Percentiles rank a stretch among this genome's conserved stretches.
Evolutionary conservation across 352 stramenopile species (phyloP).

Genomic region (Globisporangium cederbergense): DNA sequence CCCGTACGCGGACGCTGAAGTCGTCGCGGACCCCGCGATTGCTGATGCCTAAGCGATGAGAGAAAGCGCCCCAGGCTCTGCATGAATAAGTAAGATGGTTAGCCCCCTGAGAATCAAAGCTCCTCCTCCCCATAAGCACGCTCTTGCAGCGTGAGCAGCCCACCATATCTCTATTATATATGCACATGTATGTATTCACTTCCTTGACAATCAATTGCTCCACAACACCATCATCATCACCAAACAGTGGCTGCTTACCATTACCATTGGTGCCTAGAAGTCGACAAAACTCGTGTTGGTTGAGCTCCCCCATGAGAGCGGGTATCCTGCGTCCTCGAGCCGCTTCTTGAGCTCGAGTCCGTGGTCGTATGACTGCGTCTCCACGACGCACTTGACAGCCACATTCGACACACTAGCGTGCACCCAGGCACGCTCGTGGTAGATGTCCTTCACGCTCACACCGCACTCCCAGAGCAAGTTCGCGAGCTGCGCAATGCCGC

Average conservation of each 20-base stretch:
- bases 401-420: slow-evolving; percentile 94
- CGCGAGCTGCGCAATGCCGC: slow-evolving; percentile 92
- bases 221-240: no score
- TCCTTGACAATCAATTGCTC: background rate
- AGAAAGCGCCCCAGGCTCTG: background rate
- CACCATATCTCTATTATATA: slow-evolving; percentile 4
- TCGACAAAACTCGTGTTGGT: slow-evolving; percentile 26
- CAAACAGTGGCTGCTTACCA: background rate
- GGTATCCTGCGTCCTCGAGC: slow-evolving; percentile 85
- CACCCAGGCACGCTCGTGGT: slow-evolving; percentile 96
- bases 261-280: slow-evolving; percentile 7
- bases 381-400: slow-evolving; percentile 94
- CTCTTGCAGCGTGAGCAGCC: background rate
- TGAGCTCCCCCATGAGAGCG: slow-evolving; percentile 75
- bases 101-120: background rate
- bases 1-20: slow-evolving; percentile 14
- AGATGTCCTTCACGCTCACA: slow-evolving; percentile 96
- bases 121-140: background rate
- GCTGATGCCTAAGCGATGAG: background rate
- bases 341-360: slow-evolving; percentile 83
- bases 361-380: slow-evolving; percentile 94
- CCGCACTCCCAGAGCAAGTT: slow-evolving; percentile 86
- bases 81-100: background rate
- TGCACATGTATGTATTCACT: background rate
- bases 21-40: background rate